Evolutionary conservation across 176 grass and related monocot species (phyloP), one percentile per base, ranked within the genome.

Genomic region (Calamus simplicifolius): DNA sequence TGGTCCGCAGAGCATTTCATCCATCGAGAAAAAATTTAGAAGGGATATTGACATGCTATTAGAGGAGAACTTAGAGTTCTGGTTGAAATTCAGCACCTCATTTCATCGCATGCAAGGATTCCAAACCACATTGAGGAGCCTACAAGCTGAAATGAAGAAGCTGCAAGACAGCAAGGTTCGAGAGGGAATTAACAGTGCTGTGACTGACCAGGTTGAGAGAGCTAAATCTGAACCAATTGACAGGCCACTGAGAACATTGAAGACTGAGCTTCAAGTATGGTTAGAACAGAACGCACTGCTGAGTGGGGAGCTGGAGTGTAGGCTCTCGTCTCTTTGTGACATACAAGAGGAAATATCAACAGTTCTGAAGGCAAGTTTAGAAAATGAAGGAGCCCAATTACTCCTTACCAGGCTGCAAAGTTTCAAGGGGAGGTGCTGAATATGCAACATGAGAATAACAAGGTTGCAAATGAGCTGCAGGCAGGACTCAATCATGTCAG

Each of bases 201-300:
- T 18, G 16, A 54, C 3, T 3, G 58, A 72, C 27, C 58, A 25
- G 29, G 18, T 72, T 48, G 13, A 17, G 1, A 54, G 15, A 25
- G 27, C 70, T 18, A 28, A 73, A 1, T 62, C 70, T 48, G 51
- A 18, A 10, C 27, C 59, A 16, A 10, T 43, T 12, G 81, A 80
- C 54, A 79, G 84, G 73, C 53, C 77, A 62, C 69, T 97, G 5
- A 69, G 87, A 72, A 78, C 79, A 0, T 69, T 91, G 57, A 97
- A 97, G 73, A 91, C 87, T 18, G 93, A 91, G 48, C 62, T 91
- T 49, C 93, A 91, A 73, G 87, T 97, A 49, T 97, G 93, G 87
- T 66, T 83, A n/a, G 93, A 91, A 70, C 81, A 88, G 67, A 97
- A 82, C 25, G 73, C 76, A 30, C 63, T 88, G 31, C 57, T 97